phyloP scores from a whole-genome alignment of 495 filamentous ascomycete genomes.

The Achaetomiella virescens region DNA sequence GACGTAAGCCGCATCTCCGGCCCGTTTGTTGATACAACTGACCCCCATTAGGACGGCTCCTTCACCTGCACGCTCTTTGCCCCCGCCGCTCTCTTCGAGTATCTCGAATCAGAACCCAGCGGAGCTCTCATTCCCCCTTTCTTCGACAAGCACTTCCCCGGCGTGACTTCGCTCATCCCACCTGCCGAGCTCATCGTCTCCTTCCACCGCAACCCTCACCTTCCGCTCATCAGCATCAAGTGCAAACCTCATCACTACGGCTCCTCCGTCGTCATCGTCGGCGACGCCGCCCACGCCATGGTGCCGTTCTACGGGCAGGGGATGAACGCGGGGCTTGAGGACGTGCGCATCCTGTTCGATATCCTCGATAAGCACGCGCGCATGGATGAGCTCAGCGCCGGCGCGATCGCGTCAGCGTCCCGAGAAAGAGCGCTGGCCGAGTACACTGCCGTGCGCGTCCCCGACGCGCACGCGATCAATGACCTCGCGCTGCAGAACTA shows the following conservation, averaged over 20 bases:
- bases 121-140: constrained; percentile 52
- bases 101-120: constrained; percentile 50
- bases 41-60: constrained; percentile 58
- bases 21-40: background rate
- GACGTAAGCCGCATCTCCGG: constrained; percentile 34
- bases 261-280: constrained; percentile 74
- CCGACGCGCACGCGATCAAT: constrained; percentile 84
- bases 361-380: constrained; percentile 57
- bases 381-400: constrained; percentile 24
- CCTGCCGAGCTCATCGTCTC: constrained; percentile 60
- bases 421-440: constrained; percentile 58
- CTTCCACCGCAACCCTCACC: constrained; percentile 73
- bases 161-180: constrained; percentile 76
- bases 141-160: constrained; percentile 76
- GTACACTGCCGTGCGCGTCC: constrained; percentile 64
- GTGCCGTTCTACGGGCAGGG: constrained; percentile 92
- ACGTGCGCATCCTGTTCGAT: constrained; percentile 75
- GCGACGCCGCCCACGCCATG: constrained; percentile 96
- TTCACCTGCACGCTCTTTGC: constrained; percentile 97
- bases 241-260: constrained; percentile 79
- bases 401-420: constrained; percentile 24
- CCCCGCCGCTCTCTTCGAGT: constrained; percentile 51
- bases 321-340: constrained; percentile 81
- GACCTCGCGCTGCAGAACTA: constrained; percentile 90
- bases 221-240: constrained; percentile 89